Percentiles rank a stretch among this genome's conserved stretches.
These are phyloP conservation scores for Lipomyces chichibuensis DNA, from an alignment of 805 yeast species.

Conservation along the genomic window DNA sequence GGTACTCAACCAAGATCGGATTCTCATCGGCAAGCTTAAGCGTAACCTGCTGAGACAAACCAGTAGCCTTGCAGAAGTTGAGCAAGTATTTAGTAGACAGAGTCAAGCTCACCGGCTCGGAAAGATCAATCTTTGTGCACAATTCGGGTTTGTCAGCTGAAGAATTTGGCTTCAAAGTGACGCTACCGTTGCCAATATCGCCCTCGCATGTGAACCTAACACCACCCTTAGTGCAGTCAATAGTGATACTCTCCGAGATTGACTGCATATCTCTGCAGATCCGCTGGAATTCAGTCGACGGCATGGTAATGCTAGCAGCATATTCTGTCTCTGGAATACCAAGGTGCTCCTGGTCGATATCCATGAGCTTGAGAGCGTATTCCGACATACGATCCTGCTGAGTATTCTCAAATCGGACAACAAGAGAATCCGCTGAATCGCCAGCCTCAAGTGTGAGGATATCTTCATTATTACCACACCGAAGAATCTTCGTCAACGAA, in stretches of 20 bases:
- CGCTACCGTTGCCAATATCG: slow-evolving; percentile 85
- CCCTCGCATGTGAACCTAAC: slow-evolving; percentile 90
- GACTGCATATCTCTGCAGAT: slow-evolving; percentile 85
- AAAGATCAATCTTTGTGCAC: slow-evolving; percentile 72
- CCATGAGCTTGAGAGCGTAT: slow-evolving; percentile 89
- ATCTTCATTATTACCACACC: slow-evolving; percentile 89
- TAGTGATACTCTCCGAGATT: slow-evolving; percentile 82
- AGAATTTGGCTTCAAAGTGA: slow-evolving; percentile 79
- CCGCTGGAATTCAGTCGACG: slow-evolving; percentile 84
- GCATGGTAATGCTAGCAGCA: slow-evolving; percentile 84
- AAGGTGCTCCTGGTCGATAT: slow-evolving; percentile 91
- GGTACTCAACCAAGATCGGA: slow-evolving; percentile 93
- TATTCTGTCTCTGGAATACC: slow-evolving; percentile 92
- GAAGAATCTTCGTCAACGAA: slow-evolving; percentile 83
- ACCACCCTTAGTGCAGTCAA: slow-evolving; percentile 87
- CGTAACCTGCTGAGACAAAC: slow-evolving; percentile 74
- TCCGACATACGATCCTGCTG: slow-evolving; percentile 90
- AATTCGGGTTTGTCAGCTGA: slow-evolving; percentile 81
- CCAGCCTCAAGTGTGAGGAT: slow-evolving; percentile 87
- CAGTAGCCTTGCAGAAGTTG: slow-evolving; percentile 89
- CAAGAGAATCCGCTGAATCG: slow-evolving; percentile 77
- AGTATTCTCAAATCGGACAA: slow-evolving; percentile 86
- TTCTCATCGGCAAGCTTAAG: slow-evolving; percentile 86
- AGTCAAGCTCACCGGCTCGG: slow-evolving; percentile 82
- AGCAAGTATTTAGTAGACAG: slow-evolving; percentile 89